These are phyloP conservation scores for Marchantia paleacea DNA, from an alignment of 225 moss, liverwort and hornwort genomes.

Conservation along the genomic window DNA sequence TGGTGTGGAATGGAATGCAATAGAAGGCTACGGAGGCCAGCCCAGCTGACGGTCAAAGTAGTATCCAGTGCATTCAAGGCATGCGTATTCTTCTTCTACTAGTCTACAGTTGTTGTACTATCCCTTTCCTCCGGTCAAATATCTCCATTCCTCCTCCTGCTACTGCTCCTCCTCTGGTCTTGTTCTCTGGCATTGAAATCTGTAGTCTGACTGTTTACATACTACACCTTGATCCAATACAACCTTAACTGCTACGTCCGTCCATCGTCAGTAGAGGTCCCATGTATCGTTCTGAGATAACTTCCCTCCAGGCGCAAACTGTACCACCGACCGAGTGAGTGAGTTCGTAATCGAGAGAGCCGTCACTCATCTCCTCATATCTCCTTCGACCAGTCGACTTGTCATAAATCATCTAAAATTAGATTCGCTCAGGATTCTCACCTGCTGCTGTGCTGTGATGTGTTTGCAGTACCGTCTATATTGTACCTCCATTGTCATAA, in stretches of 20 bases:
- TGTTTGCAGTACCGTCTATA: not conserved
- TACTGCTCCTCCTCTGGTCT: not conserved
- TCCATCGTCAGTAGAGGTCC: too few species aligned
- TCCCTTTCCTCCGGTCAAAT: not conserved
- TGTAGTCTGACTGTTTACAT: not conserved
- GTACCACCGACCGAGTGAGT: not conserved
- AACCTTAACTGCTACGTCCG: too few species aligned
- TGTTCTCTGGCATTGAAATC: not conserved
- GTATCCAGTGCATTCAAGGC: too few species aligned
- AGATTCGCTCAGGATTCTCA: slow-evolving; percentile 2
- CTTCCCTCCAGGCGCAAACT: not conserved
- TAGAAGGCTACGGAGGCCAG: too few species aligned
- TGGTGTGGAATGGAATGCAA: too few species aligned
- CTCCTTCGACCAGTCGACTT: not conserved
- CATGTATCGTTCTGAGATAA: too few species aligned
- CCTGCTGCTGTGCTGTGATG: not conserved
- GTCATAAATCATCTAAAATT: slow-evolving; percentile 17
- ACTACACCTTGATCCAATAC: too few species aligned
- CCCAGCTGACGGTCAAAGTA: too few species aligned
- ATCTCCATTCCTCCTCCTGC: not conserved
- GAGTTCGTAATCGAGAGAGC: not conserved
- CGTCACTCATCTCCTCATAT: not conserved
- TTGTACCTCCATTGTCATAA: not conserved
- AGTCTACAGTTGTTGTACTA: not conserved
- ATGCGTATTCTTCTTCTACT: too few species aligned